Percentiles rank a stretch among this genome's conserved stretches.
Evolutionary conservation across 1,284 basidiomycete genomes (phyloP).

Genomic region (Fomitopsis schrenkii): DNA sequence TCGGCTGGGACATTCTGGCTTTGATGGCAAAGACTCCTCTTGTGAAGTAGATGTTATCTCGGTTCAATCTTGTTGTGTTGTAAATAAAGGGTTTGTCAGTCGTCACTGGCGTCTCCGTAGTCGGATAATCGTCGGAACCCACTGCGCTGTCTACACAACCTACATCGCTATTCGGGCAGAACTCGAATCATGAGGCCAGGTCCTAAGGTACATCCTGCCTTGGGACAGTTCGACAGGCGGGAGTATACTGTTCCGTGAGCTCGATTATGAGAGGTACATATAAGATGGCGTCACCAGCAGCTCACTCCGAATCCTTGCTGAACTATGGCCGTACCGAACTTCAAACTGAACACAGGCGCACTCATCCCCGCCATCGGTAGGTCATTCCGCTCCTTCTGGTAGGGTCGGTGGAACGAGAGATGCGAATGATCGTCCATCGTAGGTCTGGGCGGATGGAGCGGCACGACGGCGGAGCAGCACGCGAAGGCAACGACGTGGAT

Average conservation of each 20-base stretch:
- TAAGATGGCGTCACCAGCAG: not conserved
- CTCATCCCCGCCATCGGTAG: constrained; percentile 26
- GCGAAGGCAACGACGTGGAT: constrained; percentile 22
- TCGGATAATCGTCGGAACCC: not conserved
- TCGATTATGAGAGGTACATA: not conserved
- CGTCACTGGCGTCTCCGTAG: not conserved
- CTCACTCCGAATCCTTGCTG: not conserved
- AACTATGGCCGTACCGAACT: constrained; percentile 22
- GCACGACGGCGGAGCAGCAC: constrained; percentile 19
- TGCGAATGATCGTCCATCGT: not conserved
- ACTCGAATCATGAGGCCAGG: not conserved
- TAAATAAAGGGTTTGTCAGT: not conserved
- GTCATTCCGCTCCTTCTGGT: not conserved
- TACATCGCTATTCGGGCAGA: not conserved
- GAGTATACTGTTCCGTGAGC: not conserved
- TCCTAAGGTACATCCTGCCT: not conserved
- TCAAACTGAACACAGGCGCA: constrained; percentile 27
- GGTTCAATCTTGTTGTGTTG: too few species aligned
- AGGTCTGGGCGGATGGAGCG: constrained; percentile 30
- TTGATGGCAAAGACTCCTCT: constrained; percentile 30
- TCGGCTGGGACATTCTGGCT: constrained; percentile 29
- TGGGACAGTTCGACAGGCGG: not conserved
- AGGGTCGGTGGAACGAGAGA: not conserved
- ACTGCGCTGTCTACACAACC: not conserved
- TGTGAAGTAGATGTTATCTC: constrained; percentile 10